Conservation (phyloP, 2,329 filamentous ascomycete genomes). For the Xylaria sp. region DNA sequence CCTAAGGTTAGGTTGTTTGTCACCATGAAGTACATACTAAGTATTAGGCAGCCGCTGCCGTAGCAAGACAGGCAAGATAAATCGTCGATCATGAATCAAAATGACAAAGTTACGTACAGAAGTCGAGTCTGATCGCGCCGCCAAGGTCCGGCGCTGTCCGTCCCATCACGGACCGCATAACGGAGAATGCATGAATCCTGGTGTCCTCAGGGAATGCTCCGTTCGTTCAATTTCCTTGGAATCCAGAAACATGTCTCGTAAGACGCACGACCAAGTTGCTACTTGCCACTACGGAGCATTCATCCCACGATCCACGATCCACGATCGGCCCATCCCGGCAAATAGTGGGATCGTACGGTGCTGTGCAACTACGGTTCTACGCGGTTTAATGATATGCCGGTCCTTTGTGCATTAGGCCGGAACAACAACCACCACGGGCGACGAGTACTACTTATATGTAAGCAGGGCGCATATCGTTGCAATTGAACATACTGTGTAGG, state of each 20-base stretch:
- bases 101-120: too few species aligned
- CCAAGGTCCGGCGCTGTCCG: conserved; percentile 14
- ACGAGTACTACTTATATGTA: not conserved
- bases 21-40: not conserved
- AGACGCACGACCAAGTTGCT: not conserved
- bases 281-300: not conserved
- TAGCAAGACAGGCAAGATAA: not conserved
- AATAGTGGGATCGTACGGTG: conserved; percentile 22
- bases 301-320: not conserved
- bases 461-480: not conserved
- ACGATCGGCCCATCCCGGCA: conserved; percentile 19
- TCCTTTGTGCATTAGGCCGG: not conserved
- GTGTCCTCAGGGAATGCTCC: not conserved
- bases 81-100: not conserved
- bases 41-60: not conserved
- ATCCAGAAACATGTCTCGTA: not conserved
- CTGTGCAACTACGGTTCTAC: not conserved
- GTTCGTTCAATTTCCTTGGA: not conserved
- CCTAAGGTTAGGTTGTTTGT: not conserved
- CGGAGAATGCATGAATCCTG: not conserved
- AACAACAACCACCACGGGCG: not conserved
- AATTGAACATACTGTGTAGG: not conserved
- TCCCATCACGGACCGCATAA: conserved; percentile 14
- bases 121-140: conserved; percentile 5
- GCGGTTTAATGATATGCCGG: conserved; percentile 20